Percentiles rank a stretch among this genome's conserved stretches.
phyloP scores from a whole-genome alignment of 495 filamentous ascomycete genomes.

The Talaromyces nanjingensis region DNA sequence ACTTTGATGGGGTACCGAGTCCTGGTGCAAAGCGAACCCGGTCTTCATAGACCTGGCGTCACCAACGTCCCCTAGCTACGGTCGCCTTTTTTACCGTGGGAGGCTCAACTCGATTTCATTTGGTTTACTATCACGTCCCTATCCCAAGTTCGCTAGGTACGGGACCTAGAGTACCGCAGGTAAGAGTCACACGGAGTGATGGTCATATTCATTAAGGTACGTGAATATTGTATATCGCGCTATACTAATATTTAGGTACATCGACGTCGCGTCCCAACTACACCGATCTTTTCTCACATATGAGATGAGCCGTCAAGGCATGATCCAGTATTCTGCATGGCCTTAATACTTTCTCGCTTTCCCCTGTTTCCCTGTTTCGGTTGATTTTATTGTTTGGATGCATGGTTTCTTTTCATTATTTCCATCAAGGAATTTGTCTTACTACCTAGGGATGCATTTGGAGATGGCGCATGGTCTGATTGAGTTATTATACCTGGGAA shows the following conservation, averaged over 20 bases:
- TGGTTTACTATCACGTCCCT: not conserved
- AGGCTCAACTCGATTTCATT: not conserved
- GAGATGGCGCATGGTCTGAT: conserved; percentile 2
- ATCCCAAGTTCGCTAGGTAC: not conserved
- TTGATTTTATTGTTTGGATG: not conserved
- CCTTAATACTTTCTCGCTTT: conserved; percentile 7
- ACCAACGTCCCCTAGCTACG: not conserved
- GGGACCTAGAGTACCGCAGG: not conserved
- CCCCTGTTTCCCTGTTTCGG: conserved; percentile 15
- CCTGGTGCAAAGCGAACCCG: conserved; percentile 25
- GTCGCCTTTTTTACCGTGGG: not conserved
- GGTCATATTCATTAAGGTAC: not conserved
- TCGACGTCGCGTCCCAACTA: not conserved
- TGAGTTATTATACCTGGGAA: not conserved
- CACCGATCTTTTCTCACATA: not conserved
- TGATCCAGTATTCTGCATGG: not conserved
- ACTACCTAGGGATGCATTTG: conserved; percentile 6
- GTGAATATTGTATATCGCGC: not conserved
- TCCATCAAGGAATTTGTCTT: not conserved
- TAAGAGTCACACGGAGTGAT: not conserved
- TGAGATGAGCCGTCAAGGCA: not conserved
- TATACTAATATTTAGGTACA: conserved; percentile 2
- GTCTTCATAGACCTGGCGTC: conserved; percentile 13
- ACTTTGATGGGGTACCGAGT: conserved; percentile 18
- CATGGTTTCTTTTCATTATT: conserved; percentile 8